A percentile compares a stretch with the other conserved stretches of the same genome.
Conservation (phyloP, 441 rosid species). For the Gossypium trilobum region DNA sequence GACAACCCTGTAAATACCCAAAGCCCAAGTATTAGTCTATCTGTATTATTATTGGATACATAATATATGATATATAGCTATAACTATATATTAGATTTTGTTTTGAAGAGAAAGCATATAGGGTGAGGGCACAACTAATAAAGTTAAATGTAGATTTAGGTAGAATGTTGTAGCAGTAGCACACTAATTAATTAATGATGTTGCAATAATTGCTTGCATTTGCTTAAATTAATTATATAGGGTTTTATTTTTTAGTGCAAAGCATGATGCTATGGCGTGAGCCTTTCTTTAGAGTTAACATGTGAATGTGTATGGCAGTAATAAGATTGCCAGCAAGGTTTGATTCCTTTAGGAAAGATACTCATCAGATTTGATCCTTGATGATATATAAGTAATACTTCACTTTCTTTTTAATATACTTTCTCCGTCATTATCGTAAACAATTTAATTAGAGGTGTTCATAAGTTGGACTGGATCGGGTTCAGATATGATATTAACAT, state of each 20-base stretch:
- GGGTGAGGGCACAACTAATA: background rate
- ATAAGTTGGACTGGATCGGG: too few relatives aligned
- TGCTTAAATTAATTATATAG: background rate
- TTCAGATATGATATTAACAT: too few relatives aligned
- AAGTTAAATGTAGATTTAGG: background rate
- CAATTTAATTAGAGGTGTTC: background rate
- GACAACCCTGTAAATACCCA: background rate
- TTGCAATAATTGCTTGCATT: background rate
- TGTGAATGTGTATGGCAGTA: slow-evolving; percentile 11
- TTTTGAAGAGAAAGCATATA: background rate
- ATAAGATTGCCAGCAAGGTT: slow-evolving; percentile 10
- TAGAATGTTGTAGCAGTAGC: background rate
- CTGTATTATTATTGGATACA: background rate
- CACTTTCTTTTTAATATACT: background rate
- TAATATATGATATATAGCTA: background rate
- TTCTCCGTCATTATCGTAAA: background rate
- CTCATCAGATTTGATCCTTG: background rate
- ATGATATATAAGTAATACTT: background rate
- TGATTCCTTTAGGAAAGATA: background rate
- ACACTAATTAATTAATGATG: background rate
- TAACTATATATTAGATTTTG: background rate
- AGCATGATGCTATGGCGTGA: slow-evolving; percentile 9
- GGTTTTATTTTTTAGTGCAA: background rate
- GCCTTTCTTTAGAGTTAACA: background rate
- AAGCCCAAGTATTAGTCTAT: background rate